Base-by-base conservation (phyloP, 352 stramenopile genomes). In the Elongisporangium anandrum region DNA sequence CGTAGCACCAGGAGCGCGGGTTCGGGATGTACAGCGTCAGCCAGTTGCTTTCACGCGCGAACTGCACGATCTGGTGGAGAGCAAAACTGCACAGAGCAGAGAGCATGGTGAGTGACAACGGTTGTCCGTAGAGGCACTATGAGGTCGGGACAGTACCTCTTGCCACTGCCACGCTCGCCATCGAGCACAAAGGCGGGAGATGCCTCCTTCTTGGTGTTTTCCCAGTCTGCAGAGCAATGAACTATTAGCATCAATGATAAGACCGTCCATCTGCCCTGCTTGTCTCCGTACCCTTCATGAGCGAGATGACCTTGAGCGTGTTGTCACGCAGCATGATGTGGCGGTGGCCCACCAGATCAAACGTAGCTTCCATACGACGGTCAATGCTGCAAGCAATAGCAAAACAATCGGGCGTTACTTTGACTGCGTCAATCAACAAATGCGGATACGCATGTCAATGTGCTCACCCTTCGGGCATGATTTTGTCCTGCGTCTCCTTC, bases 21-120 rank as follows among this genome's bases (percentile, higher is more conserved):
- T 78, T 72, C 16, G 85, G 87, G 24, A 94, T 72, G 66, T 93
- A 94, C 22, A 96, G 75, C 61, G 93, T 84, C 59, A 96, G 69
- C 87, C 87, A 96, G 49, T 87, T 75, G 66, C 75, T 92, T 61
- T 94, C 87, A 23, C 87, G 85, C 47, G 87, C 87, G 57, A 81
- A 94, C 66, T 94, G 84, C 65, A 96, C 87, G 60, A 94, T 92
- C 72, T 96, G 85, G 57, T 93, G 78, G 38, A 96, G 69, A 64
- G 85, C 80, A 48, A 94, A 82, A 55, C 34, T 45, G 17, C 1
- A 45, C 34, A 45, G n/a, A n/a, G 9, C 13, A 45, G 34, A 45
- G 34, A 45, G 34, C 34, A 45, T 16, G 10, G 13, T 45, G 34
- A 45, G 34, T 13, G 29, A 39, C 29, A 15, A 51, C 38, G 17